phyloP scores from a whole-genome alignment of 768 basidiomycete genomes.

The Tulasnella sp. region DNA sequence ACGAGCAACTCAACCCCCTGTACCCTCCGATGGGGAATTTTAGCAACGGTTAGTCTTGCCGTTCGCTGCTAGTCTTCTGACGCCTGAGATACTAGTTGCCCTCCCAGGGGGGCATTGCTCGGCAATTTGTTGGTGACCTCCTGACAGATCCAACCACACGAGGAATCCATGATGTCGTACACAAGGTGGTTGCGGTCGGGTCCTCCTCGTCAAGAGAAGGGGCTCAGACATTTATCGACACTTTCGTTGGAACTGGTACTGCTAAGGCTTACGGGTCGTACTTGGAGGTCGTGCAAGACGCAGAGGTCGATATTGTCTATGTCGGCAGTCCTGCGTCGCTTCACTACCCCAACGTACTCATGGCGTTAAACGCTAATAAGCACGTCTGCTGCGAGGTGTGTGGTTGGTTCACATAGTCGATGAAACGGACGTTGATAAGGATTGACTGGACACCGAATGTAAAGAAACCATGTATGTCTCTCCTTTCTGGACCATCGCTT shows the following conservation, averaged over 20 bases:
- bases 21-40: slow-evolving; percentile 18
- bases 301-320: slow-evolving; percentile 21
- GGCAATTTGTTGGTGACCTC: slow-evolving; percentile 18
- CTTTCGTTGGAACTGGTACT: background rate
- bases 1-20: background rate
- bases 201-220: slow-evolving; percentile 12
- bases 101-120: slow-evolving; percentile 13
- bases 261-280: slow-evolving; percentile 20
- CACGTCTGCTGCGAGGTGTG: slow-evolving; percentile 20
- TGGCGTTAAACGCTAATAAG: slow-evolving; percentile 19
- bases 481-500: background rate
- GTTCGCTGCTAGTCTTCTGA: background rate
- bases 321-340: slow-evolving; percentile 20
- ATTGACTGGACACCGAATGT: background rate
- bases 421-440: background rate
- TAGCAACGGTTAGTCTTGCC: slow-evolving; percentile 10
- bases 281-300: slow-evolving; percentile 19
- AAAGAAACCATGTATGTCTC: slow-evolving; percentile 17
- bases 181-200: slow-evolving; percentile 14
- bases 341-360: slow-evolving; percentile 20
- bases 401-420: background rate
- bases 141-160: slow-evolving; percentile 16
- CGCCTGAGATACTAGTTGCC: background rate
- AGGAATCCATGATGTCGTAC: slow-evolving; percentile 14
- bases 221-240: slow-evolving; percentile 14